Evolutionary conservation across 2,329 filamentous ascomycete genomes (phyloP), one percentile per base, ranked within the genome.

Genomic region (Pyrenophora tritici-repentis): DNA sequence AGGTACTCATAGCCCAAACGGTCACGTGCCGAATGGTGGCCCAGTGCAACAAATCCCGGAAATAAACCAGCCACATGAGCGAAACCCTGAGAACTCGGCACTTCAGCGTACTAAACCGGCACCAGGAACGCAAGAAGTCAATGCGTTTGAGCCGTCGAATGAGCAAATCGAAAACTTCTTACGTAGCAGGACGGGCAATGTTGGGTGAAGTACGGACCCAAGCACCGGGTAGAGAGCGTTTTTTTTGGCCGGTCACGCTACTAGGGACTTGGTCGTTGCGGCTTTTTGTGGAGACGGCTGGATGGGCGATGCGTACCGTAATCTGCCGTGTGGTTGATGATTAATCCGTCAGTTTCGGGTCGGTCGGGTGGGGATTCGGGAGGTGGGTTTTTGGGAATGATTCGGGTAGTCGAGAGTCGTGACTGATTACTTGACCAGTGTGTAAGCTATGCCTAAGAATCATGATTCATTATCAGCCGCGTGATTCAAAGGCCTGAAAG

Each of bases 141-240:
- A 12, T 29, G 26, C 26, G 26, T 13, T 9, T 13, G 33, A 46
- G 18, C 35, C 31, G 36, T 32, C 40, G 5, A 52, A 64, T 29
- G 47, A 51, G 8, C 42, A 65, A 43, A 58, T 66, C 6, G 62
- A 64, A 36, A 54, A 44, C 3, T 62, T 63, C 33, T 45, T 67
- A 13, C 58, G 66, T 12, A 56, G 54, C 6, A 65, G 59, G 41
- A 56, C 52, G 43, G 61, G 63, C 26, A 58, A 41, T 39, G 29
- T 48, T 9, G 32, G 29, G n/a, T 34, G 16, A 50, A 14, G 17
- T 14, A 18, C 9, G 10, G 16, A 20, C 18, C 18, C 1, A 20
- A 20, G 18, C 18, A 3, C 18, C 22, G 36, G 26, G 37, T 13
- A 36, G 16, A 18, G 13, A 16, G 13, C n/a, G 14, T 16, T 31